Base-by-base conservation (phyloP, 2,329 filamentous ascomycete genomes). In the Pezicula rhizophila region DNA sequence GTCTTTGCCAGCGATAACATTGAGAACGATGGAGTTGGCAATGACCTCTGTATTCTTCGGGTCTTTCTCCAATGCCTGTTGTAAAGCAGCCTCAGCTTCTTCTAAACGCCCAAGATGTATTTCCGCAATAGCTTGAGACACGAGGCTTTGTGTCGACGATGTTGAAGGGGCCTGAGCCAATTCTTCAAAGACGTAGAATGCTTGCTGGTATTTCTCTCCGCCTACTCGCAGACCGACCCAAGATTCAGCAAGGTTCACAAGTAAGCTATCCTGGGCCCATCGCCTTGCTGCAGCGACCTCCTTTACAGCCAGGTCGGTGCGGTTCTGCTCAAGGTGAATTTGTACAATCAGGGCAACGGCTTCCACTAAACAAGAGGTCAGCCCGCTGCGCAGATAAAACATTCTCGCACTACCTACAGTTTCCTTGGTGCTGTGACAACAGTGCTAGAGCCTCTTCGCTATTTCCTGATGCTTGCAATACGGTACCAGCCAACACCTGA, bases 141-240 rank as follows among this genome's bases (percentile, higher is more conserved):
- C 82, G 48, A 96, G 79, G 15, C 82, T 86, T 57, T 84, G 77
- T 46, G 84, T 77, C 14, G 88, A 88, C 43, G 89, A 84, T 15
- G 88, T 90, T 28, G 87, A 83, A 2, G 90, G 85, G 25, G 88
- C 85, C 64, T 95, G 89, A 4, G 93, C 92, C 43, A 97, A 80
- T 69, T 99, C 93, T 70, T 97, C 92, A 63, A 89, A 97, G 52
- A 97, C 92, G 75, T 99, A 97, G 70, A 95, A 97, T 15, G 92
- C 85, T 64, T 93, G 88, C 64, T 97, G 93, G 70, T 97, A 97
- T 67, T 89, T 93, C 60, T 96, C 90, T 58, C 91, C 91, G 63
- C 92, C 92, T 69, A 92, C 75, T 67, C 93, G 79, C 68, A 97
- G 70, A 25, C 90, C 91, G 55, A 96, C 87, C 93, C 92, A 99